phyloP scores from a whole-genome alignment of 2,329 filamentous ascomycete genomes.

The Microsporum canis region DNA sequence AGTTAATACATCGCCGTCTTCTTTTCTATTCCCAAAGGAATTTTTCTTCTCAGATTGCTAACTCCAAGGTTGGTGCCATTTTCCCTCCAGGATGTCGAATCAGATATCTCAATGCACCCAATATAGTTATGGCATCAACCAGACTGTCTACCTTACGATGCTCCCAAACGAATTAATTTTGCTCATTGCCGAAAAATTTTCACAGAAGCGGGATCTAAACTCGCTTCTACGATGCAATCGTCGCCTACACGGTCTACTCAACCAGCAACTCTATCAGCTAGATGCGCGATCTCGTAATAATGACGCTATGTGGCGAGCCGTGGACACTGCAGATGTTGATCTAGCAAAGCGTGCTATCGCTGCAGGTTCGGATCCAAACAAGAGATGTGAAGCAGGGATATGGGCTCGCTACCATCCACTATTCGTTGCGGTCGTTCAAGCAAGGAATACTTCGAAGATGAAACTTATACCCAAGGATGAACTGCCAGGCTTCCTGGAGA shows the following conservation, averaged over 20 bases:
- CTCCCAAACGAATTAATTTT: slow-evolving; percentile 5
- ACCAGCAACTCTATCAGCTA: background rate
- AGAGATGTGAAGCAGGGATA: background rate
- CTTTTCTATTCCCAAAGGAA: too few relatives aligned
- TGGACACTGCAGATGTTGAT: background rate
- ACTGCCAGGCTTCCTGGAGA: background rate
- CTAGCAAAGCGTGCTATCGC: background rate
- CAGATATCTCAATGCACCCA: background rate
- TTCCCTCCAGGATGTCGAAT: background rate
- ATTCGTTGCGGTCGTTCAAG: background rate
- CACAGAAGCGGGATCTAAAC: background rate
- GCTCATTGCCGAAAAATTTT: background rate
- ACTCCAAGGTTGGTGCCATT: background rate
- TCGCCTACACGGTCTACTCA: background rate
- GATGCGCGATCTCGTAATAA: background rate
- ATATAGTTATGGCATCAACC: background rate
- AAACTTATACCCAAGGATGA: background rate
- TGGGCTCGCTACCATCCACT: background rate
- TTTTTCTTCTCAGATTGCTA: too few relatives aligned
- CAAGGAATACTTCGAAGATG: background rate
- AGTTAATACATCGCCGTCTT: too few relatives aligned
- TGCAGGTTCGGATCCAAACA: background rate
- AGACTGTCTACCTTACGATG: slow-evolving; percentile 8
- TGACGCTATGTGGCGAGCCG: background rate
- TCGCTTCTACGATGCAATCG: background rate